phyloP scores from a whole-genome alignment of 1,284 basidiomycete genomes.

The Fomitopsis schrenkii region DNA sequence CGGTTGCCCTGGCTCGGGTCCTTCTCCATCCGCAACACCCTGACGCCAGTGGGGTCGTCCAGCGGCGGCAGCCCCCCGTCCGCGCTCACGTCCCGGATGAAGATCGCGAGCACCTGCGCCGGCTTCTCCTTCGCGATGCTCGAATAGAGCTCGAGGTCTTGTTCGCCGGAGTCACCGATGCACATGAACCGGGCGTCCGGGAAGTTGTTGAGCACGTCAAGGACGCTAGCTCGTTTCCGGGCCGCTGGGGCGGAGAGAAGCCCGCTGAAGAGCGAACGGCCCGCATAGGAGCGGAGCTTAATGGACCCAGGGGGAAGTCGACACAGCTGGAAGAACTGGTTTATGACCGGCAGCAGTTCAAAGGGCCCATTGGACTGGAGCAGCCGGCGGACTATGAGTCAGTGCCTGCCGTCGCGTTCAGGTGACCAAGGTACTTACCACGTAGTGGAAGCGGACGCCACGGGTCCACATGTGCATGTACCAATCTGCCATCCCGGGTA shows the following conservation, averaged over 20 bases:
- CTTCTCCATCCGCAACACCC: conserved; percentile 18
- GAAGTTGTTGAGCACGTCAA: conserved; percentile 78
- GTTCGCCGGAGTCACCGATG: conserved; percentile 85
- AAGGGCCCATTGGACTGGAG: conserved; percentile 83
- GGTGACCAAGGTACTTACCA: conserved; percentile 47
- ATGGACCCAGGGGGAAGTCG: conserved; percentile 68
- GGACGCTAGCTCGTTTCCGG: conserved; percentile 76
- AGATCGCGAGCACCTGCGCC: conserved; percentile 64
- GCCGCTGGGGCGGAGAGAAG: conserved; percentile 70
- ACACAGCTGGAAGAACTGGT: conserved; percentile 73
- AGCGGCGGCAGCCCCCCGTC: conserved; percentile 24
- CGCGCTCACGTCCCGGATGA: conserved; percentile 69
- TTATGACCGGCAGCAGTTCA: conserved; percentile 78
- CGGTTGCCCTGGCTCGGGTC: conserved; percentile 3
- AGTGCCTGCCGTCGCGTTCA: background rate
- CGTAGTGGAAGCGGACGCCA: conserved; percentile 81
- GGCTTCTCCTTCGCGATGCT: conserved; percentile 67
- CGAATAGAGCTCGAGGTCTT: conserved; percentile 84
- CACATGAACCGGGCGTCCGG: conserved; percentile 74
- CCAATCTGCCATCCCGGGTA: conserved; percentile 86
- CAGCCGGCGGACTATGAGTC: background rate
- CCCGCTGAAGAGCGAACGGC: conserved; percentile 76
- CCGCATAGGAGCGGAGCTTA: conserved; percentile 78
- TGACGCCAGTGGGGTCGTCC: conserved; percentile 55
- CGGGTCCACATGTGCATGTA: conserved; percentile 66